Evolutionary conservation across 176 grass and related monocot genomes (phyloP).

Genomic region (Poa pratensis): DNA sequence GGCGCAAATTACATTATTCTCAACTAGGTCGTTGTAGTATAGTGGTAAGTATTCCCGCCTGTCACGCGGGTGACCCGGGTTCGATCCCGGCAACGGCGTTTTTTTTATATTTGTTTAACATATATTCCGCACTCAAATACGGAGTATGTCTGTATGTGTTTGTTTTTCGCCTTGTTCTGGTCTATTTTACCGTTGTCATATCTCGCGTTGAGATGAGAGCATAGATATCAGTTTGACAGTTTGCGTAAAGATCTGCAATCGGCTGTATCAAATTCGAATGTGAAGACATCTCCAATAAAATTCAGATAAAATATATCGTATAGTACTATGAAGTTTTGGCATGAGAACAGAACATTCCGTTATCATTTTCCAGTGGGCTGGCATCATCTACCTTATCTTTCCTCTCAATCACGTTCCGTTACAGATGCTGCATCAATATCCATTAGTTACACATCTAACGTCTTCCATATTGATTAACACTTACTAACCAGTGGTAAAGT

Average conservation of each 20-base stretch:
- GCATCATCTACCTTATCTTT: background rate
- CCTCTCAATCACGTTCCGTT: background rate
- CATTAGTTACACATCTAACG: background rate
- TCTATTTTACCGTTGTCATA: background rate
- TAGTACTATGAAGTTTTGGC: background rate
- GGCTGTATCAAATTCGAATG: background rate
- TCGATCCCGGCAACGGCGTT: conserved; percentile 87
- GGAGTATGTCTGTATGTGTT: background rate
- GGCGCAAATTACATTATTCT: no score
- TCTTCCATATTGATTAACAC: background rate
- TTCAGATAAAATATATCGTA: no score
- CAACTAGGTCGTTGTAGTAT: no score
- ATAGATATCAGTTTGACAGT: background rate
- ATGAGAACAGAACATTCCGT: background rate
- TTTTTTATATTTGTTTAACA: no score
- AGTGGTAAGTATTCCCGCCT: conserved; percentile 58
- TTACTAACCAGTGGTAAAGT: background rate
- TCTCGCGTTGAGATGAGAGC: background rate
- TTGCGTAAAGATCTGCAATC: background rate
- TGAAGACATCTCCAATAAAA: no score
- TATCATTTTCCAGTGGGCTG: background rate
- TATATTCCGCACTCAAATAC: background rate
- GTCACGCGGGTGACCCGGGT: conserved; percentile 94
- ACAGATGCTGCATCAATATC: background rate
- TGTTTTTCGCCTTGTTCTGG: background rate